Evolutionary conservation across 2,329 filamentous ascomycete genomes (phyloP), one percentile per base, ranked within the genome.

Genomic region (Chaetomiaceae sp.): DNA sequence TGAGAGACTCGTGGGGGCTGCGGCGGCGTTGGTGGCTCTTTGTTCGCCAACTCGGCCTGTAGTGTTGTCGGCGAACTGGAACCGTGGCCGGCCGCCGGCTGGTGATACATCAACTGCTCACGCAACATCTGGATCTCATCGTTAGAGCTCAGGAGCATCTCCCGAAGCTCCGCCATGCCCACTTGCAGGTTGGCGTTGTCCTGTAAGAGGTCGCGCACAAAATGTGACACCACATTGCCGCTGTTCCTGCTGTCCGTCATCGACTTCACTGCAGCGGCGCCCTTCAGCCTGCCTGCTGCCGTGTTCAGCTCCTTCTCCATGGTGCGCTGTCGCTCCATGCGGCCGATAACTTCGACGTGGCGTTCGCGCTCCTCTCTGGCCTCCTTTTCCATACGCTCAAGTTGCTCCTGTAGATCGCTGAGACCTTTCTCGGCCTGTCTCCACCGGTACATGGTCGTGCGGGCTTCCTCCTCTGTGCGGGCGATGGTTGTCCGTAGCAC

Each of bases 141-240:
- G 64, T 97, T 95, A 3, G 92, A 96, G 66, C 82, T 90, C 64
- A 90, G 80, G 20, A 99, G 77, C 83, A 99, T 85, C 66, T 96
- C 91, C 16, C 91, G 81, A 43, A 99, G 73, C 72, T 99, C 94
- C 48, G 91, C 82, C 55, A 97, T 95, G 14, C 90, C 90, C 58
- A 94, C 79, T 68, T 99, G 94, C 40, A 99, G 74, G 62, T 90
- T 96, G 9, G 91, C 90, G 65, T 99, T 99, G 68, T 99, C 94
- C 64, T 95, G 86, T 16, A 99, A 75, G 51, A 99, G 88, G 67
- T 97, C 94, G 61, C 91, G 90, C 51, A 99, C 94, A 62, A 99
- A 97, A 65, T 95, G 89, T 18, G 89, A 91, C n/a, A 97, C 89
- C 33, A 95, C 89, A 53, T 76, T 84, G 56, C 77, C 82, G 9